Conservation (phyloP, 495 filamentous ascomycete species). For the Hyaloscypha finlandica region DNA sequence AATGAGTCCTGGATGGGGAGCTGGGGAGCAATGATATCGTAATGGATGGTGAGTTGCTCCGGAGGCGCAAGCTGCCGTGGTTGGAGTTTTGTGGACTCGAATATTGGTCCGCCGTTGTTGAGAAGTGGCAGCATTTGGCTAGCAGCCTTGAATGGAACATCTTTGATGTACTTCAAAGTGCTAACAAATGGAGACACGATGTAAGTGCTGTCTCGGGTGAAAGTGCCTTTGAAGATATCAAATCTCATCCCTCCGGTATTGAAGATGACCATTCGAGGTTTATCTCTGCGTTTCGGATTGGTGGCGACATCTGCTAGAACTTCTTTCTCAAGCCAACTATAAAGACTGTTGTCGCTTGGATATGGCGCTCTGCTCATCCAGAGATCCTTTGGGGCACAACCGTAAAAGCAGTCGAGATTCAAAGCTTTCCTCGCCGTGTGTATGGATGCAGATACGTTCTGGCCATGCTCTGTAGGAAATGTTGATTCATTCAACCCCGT, state of each 20-base stretch:
- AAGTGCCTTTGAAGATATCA: constrained; percentile 89
- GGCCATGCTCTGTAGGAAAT: constrained; percentile 79
- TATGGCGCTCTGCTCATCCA: constrained; percentile 81
- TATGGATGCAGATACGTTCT: constrained; percentile 73
- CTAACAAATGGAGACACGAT: constrained; percentile 88
- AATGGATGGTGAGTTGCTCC: constrained; percentile 26
- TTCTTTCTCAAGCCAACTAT: constrained; percentile 73
- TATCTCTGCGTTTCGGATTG: constrained; percentile 39
- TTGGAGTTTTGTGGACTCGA: constrained; percentile 20
- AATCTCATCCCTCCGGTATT: constrained; percentile 94
- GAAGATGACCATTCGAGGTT: constrained; percentile 68
- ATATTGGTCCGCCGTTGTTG: constrained; percentile 50
- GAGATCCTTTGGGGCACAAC: constrained; percentile 79
- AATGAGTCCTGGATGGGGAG: constrained; percentile 5
- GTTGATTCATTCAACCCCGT: constrained; percentile 65
- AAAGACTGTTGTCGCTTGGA: constrained; percentile 69
- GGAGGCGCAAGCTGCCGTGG: constrained; percentile 26
- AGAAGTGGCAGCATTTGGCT: constrained; percentile 69
- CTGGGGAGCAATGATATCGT: constrained; percentile 17
- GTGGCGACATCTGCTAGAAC: constrained; percentile 66
- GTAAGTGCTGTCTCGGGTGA: constrained; percentile 82
- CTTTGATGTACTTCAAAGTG: constrained; percentile 72
- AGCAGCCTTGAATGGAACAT: constrained; percentile 77
- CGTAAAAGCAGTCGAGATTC: constrained; percentile 70
- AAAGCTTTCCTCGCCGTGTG: constrained; percentile 66